phyloP scores from a whole-genome alignment of 192 early-diverging fungal species.

The Spinellus fusiger region DNA sequence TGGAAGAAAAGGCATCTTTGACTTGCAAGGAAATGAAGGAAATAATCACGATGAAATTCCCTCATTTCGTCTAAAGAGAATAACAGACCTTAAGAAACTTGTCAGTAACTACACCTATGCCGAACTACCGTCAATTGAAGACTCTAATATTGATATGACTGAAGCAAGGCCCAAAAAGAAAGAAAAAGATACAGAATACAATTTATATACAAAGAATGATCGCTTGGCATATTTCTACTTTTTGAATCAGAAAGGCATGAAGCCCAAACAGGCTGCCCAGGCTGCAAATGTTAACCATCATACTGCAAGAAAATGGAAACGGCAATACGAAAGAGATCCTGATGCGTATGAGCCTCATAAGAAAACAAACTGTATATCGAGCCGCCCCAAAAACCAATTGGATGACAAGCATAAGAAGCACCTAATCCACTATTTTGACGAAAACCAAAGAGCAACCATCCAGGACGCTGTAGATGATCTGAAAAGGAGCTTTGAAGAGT shows the following conservation, averaged over 20 bases:
- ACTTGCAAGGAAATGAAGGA: background rate
- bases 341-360: background rate
- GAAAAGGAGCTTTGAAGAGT: background rate
- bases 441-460: slow-evolving; percentile 6
- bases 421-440: background rate
- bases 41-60: background rate
- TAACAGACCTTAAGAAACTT: slow-evolving; percentile 1
- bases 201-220: background rate
- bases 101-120: background rate
- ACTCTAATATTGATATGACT: background rate
- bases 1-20: background rate
- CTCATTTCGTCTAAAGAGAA: slow-evolving; percentile 1
- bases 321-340: background rate
- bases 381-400: background rate
- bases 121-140: background rate
- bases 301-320: slow-evolving; percentile 4
- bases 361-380: background rate
- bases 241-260: background rate
- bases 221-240: background rate
- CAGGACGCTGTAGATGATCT: slow-evolving; percentile 10
- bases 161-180: background rate
- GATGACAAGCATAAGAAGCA: background rate
- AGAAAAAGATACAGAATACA: background rate
- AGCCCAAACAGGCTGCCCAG: background rate
- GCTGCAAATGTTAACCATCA: background rate